Conservation (phyloP, 129 eudicot genomes). For the Ambrosia artemisiifolia region DNA sequence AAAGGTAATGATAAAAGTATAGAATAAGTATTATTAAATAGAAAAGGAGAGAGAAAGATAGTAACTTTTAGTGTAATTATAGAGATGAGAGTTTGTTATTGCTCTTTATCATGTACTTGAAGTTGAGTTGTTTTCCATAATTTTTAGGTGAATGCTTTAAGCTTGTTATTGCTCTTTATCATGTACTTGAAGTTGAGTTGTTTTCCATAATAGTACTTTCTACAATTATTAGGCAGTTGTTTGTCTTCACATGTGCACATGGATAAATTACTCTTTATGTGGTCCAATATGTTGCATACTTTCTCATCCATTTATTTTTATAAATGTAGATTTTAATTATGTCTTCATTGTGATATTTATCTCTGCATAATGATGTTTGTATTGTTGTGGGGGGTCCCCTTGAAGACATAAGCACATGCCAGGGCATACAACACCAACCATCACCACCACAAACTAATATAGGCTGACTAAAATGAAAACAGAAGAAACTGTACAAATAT, state of each 20-base stretch:
- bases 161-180: neutral
- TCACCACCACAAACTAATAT: constrained; percentile 1
- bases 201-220: constrained; percentile 17
- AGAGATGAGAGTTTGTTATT: too few species aligned
- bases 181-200: neutral
- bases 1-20: too few species aligned
- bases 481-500: neutral
- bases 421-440: constrained; percentile 1
- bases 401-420: constrained; percentile 9
- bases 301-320: neutral
- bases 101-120: too few species aligned
- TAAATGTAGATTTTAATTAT: neutral
- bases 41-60: too few species aligned
- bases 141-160: too few species aligned
- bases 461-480: neutral
- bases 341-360: neutral
- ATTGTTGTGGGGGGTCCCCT: constrained; percentile 3
- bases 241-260: constrained; percentile 7
- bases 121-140: too few species aligned
- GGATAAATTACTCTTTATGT: neutral
- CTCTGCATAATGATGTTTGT: constrained; percentile 13
- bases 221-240: constrained; percentile 15
- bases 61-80: too few species aligned
- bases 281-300: constrained; percentile 4
- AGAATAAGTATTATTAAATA: too few species aligned